Evolutionary conservation across 2,329 filamentous ascomycete genomes (phyloP).

Genomic region (Tolypocladium tundrense): DNA sequence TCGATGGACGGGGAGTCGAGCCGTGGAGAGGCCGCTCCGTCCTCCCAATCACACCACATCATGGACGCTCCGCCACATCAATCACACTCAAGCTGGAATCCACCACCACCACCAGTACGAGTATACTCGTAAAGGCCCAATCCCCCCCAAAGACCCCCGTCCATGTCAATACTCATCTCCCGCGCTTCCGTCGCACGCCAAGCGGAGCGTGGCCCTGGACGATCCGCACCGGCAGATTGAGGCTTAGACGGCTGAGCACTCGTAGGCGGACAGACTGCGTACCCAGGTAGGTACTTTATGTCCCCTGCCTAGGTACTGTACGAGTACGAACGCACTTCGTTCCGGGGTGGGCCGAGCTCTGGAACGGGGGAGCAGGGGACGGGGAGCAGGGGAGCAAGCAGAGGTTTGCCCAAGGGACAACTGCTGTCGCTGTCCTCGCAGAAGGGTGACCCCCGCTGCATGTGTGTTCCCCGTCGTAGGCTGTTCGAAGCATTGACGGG

Average conservation of each 20-base stretch:
- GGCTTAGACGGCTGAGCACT: slow-evolving; percentile 1
- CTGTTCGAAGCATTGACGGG: neutral
- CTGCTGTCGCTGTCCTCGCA: neutral
- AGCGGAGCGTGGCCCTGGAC: neutral
- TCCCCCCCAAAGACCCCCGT: neutral
- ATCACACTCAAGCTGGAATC: neutral
- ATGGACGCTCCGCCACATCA: neutral
- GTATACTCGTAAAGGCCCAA: neutral
- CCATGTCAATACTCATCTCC: slow-evolving; percentile 2
- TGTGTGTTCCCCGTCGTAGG: neutral
- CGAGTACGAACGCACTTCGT: too few species aligned
- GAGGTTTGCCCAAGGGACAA: neutral
- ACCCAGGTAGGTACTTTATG: neutral
- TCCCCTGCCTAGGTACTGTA: neutral
- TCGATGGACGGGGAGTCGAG: neutral
- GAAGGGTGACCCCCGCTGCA: neutral
- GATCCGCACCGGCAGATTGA: slow-evolving; percentile 5
- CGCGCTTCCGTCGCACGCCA: slow-evolving; percentile 2
- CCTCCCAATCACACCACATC: neutral
- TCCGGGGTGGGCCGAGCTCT: neutral
- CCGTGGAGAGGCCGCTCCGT: neutral
- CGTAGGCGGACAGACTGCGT: neutral
- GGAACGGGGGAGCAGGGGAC: neutral
- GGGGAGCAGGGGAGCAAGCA: neutral
- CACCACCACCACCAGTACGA: neutral